These are phyloP conservation scores for Phialophora chinensis DNA, from an alignment of 2,329 filamentous ascomycete genomes.

Conservation along the genomic window DNA sequence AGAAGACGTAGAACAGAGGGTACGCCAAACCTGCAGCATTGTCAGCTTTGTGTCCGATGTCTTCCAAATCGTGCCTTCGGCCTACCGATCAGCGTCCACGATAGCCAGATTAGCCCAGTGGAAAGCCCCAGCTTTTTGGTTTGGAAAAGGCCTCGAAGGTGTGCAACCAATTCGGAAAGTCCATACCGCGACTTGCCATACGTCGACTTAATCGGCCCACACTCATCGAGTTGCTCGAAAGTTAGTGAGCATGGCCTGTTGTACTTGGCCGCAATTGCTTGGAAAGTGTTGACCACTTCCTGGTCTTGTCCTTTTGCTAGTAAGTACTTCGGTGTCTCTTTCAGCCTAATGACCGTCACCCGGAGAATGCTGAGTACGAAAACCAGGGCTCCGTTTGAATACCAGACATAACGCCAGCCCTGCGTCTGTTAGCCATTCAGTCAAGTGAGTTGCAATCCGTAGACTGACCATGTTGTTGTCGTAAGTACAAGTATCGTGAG, in stretches of 20 bases:
- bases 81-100: conserved; percentile 72
- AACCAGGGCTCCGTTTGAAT: conserved; percentile 71
- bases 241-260: conserved; percentile 60
- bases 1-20: conserved; percentile 78
- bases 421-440: conserved; percentile 37
- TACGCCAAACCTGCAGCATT: conserved; percentile 49
- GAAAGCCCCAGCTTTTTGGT: conserved; percentile 63
- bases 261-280: conserved; percentile 61
- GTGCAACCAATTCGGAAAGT: conserved; percentile 44
- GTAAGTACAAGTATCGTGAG: conserved; percentile 54
- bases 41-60: conserved; percentile 1
- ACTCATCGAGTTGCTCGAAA: conserved; percentile 55
- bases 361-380: conserved; percentile 73
- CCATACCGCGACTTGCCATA: conserved; percentile 46
- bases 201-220: conserved; percentile 45
- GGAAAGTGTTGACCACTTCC: conserved; percentile 70
- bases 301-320: conserved; percentile 75
- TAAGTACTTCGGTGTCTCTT: conserved; percentile 76
- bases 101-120: conserved; percentile 65
- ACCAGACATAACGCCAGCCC: conserved; percentile 78
- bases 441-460: too few species aligned
- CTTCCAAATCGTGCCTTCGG: neutral
- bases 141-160: conserved; percentile 71
- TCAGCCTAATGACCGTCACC: conserved; percentile 72
- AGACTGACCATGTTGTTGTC: conserved; percentile 52